Base-by-base conservation (phyloP, 805 yeast species). In the Cyberlindnera xishuangbannaensis region DNA sequence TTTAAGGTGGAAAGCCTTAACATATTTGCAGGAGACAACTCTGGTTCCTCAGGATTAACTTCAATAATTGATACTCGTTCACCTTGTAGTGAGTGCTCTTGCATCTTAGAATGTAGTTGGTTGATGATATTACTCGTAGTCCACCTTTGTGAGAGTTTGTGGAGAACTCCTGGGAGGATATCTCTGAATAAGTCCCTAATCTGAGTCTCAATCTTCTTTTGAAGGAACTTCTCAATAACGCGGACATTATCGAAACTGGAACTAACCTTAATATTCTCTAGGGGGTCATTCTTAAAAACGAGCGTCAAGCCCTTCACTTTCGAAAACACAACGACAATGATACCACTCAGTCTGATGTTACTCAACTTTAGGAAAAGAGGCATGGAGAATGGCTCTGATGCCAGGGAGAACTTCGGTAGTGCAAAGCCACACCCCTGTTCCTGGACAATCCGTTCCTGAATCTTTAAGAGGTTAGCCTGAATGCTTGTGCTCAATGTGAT, bases 231-330 rank as follows among this genome's bases (percentile, higher is more conserved):
- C n/a, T 94, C 92, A 47, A 86, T 73, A 1, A 87, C 87, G 31
- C 81, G 82, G 27, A 86, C 81, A 25, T 78, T 74, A 59, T 86
- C 95, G 57, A 86, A 86, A n/a, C 95, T 80, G 5, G 94, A 83
- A 41, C 78, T 75, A 11, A 86, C 94, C 47, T 76, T 78, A 41
- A 86, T 85, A 15, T 78, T 72, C 45, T 85, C 95, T 36, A 86
- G 65, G 1, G 95, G 95, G 56, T 86, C 95, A 56, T 86, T 86
- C 47, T 88, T 72, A 61, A 86, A 86, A 19, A 86, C 95, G 25
- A 86, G 62, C 0, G 95, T 86, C 36, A 86, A 67, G 1, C 95
- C 95, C 50, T 84, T 84, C 4, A 82, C 68, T 48, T 83, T 79
- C 18, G 82, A 75, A 54, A 83, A 86, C 4, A 86, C 95, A 41